Base-by-base conservation (phyloP, 2,329 filamentous ascomycete species). In the Trichoderma sp. region DNA sequence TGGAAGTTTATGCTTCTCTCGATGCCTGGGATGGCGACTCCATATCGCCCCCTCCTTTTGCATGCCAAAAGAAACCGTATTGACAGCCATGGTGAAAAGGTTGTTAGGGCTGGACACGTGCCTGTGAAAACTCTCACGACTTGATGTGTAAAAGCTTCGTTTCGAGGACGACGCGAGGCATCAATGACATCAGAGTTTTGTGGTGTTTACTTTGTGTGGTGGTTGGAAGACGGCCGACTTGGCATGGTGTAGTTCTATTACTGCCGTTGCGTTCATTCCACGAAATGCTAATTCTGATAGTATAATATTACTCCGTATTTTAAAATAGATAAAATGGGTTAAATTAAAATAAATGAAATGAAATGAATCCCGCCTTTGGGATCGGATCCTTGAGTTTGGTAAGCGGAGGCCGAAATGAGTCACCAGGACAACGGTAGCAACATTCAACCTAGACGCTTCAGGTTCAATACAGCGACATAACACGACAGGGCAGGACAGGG, bases 101-200 rank as follows among this genome's bases (percentile, higher is more conserved):
- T 13, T 48, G 42, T 22, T 48, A 48, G 27, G 25, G 50, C 27
- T 60, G 39, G 57, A 42, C 37, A 42, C 39, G 57, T 42, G 57
- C 57, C 29, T 5, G 27, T 15, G 27, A 34, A 60, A 48, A 34
- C 57, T 60, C 39, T 48, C n/a, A 17, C 19, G 35, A 45, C 57
- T 59, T 45, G 25, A 48, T 48, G 12, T 34, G 15, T 54, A 15
- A 34, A 13, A n/a, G 29, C 42, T 54, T 54, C 50, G 15, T 19
- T 12, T 32, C 13, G 39, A 60, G 39, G 2, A 35, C 22, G 50
- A 54, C 29, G 34, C 27, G 60, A 56, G 37, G 35, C 37, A 17
- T 64, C 61, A 54, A 64, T 64, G 61, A 64, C 61, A 64, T 64
- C 25, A 64, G 48, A 52, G 19, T 17, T 6, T 15, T 10, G 10